Base-by-base conservation (phyloP, 2,329 filamentous ascomycete species). In the Diplodia seriata region DNA sequence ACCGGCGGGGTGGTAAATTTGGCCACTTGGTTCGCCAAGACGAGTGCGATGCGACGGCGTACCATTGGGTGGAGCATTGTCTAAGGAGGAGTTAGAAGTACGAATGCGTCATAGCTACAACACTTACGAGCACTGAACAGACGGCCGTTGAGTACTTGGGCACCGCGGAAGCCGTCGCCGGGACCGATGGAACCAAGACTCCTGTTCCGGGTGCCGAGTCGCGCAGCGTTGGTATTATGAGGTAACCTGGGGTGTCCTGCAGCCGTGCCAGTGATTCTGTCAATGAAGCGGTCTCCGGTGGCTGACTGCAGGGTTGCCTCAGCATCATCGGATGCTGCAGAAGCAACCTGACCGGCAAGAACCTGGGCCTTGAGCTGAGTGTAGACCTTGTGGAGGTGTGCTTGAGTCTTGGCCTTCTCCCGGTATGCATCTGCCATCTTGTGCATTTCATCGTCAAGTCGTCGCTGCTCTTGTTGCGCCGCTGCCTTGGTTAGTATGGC, bases 391-490 rank as follows among this genome's bases (percentile, higher is more conserved):
- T 93, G 91, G 2, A 88, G 86, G 69, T 92, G 89, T 5, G 88
- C 79, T 3, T 91, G 84, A 68, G 89, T 90, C 56, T 86, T 88
- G 71, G 82, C 88, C 76, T 94, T 95, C 26, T 93, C 90, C 67
- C 86, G 86, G 72, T 88, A 89, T 4, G 87, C 84, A 26, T 88
- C 84, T 4, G 84, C 81, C 1, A 97, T 81, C 43, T 94, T 90
- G 20, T 91, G 85, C 70, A 93, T 91, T 77, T 91, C 93, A 59
- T 86, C 85, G 63, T 88, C 83, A 12, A 94, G 80, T 9, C 82
- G 81, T 26, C 89, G 86, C 66, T 91, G 87, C 38, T 91, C 87
- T 9, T 82, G 73, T 67, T 87, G 84, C 79, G 91, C 83, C 43
- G 80, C 85, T 88, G 66, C 9, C 14, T 4, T 62, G 20, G 47